Conservation (phyloP, 2,329 filamentous ascomycete species). For the Arthrobotrys megalospora region DNA sequence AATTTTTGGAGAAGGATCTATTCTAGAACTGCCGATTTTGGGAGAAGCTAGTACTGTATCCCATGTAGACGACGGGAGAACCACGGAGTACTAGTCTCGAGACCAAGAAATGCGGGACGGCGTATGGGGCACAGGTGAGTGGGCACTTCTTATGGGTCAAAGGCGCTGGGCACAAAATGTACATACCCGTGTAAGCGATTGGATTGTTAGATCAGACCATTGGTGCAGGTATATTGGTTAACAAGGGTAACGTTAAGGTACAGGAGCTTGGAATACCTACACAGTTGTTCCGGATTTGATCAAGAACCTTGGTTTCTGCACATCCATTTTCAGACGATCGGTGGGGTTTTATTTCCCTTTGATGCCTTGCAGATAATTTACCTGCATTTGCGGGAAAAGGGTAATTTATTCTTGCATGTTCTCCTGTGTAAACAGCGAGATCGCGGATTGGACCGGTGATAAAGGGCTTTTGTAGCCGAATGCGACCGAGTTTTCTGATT, state of each 20-base stretch:
- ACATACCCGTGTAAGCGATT: not conserved
- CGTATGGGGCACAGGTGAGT: not conserved
- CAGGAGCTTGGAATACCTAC: not conserved
- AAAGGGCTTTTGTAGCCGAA: not conserved
- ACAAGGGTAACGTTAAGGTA: constrained; percentile 1
- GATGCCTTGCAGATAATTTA: not conserved
- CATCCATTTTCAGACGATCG: not conserved
- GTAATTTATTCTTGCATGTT: not conserved
- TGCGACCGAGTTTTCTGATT: not conserved
- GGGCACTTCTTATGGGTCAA: constrained; percentile 12
- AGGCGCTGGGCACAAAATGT: constrained; percentile 11
- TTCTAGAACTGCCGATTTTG: not conserved
- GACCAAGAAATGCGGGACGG: not conserved
- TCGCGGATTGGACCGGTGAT: not conserved
- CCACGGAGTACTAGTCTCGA: not conserved
- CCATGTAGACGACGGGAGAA: too few species aligned
- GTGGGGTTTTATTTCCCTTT: not conserved
- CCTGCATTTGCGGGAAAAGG: not conserved
- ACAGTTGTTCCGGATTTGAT: not conserved
- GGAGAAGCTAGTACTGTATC: not conserved
- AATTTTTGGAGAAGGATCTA: not conserved
- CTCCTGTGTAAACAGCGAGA: not conserved
- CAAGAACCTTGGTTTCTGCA: not conserved
- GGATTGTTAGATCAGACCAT: not conserved
- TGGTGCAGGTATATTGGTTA: not conserved